Evolutionary conservation across 352 stramenopile species (phyloP).

Genomic region (Phytopythium montanum): DNA sequence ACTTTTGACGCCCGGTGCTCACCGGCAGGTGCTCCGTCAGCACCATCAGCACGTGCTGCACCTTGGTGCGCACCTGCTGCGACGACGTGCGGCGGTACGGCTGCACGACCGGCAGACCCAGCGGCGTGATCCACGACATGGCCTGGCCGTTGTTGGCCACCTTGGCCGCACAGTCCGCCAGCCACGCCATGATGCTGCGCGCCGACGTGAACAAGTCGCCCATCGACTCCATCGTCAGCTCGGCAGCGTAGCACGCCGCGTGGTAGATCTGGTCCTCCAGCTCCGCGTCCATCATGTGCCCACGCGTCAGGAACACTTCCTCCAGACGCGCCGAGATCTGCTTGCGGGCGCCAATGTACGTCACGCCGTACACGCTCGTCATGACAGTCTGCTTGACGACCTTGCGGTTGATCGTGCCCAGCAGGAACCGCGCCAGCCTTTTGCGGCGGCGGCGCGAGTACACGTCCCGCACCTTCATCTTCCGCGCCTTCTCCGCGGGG

Average conservation of each 20-base stretch:
- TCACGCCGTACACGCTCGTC: conserved; percentile 99
- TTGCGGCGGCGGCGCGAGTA: conserved; percentile 49
- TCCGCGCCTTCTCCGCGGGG: conserved; percentile 12
- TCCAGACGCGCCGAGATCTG: conserved; percentile 97
- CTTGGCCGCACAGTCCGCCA: conserved; percentile 67
- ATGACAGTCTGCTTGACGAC: conserved; percentile 99
- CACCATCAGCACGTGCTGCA: conserved; percentile 89
- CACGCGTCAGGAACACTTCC: conserved; percentile 85
- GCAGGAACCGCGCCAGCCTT: conserved; percentile 61
- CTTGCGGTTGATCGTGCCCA: conserved; percentile 87
- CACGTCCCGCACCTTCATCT: conserved; percentile 19
- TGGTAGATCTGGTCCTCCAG: conserved; percentile 88
- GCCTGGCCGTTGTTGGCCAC: conserved; percentile 86
- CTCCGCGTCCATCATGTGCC: conserved; percentile 65
- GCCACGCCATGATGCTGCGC: conserved; percentile 93
- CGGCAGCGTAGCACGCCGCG: conserved; percentile 90
- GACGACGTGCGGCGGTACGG: conserved; percentile 91
- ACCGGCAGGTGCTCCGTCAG: conserved; percentile 56
- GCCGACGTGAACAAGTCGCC: conserved; percentile 96
- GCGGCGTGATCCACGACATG: conserved; percentile 98
- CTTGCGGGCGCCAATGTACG: conserved; percentile 97
- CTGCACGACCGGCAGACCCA: conserved; percentile 98
- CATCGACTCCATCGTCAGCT: conserved; percentile 96
- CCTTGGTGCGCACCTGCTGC: conserved; percentile 79
- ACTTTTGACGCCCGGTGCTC: conserved; percentile 88